Percentiles rank a stretch among this genome's conserved stretches.
Evolutionary conservation across 176 grass and related monocot species (phyloP).

Genomic region (Carex littledalei): DNA sequence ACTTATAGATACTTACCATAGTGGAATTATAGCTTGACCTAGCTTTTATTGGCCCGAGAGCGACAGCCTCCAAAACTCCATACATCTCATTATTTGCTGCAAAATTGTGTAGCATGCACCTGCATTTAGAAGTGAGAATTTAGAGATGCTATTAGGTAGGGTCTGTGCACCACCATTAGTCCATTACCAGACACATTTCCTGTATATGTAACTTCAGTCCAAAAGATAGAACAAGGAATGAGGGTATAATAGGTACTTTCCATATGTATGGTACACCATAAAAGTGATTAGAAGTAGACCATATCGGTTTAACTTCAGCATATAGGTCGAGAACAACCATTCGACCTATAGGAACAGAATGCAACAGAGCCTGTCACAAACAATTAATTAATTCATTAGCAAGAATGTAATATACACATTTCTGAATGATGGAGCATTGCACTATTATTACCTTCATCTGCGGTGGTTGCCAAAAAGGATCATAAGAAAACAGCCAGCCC

Average conservation of each 20-base stretch:
- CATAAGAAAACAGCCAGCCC: constrained; percentile 92
- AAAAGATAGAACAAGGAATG: constrained; percentile 13
- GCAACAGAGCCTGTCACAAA: constrained; percentile 51
- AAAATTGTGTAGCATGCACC: constrained; percentile 97
- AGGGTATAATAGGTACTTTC: constrained; percentile 39
- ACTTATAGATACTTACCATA: constrained; percentile 42
- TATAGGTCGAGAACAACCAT: constrained; percentile 95
- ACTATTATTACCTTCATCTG: constrained; percentile 67
- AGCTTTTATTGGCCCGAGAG: constrained; percentile 76
- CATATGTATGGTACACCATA: constrained; percentile 95
- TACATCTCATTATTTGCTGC: constrained; percentile 93
- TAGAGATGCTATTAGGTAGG: background rate
- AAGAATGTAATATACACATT: background rate
- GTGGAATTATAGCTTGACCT: constrained; percentile 71
- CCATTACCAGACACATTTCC: background rate
- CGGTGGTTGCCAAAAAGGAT: constrained; percentile 83
- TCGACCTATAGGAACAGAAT: constrained; percentile 78
- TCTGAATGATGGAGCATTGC: background rate
- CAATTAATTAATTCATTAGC: background rate
- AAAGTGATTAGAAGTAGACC: constrained; percentile 71
- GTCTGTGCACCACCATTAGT: background rate
- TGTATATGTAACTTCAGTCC: background rate
- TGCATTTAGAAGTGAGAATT: constrained; percentile 24
- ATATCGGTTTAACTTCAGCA: constrained; percentile 90
- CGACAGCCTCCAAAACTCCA: constrained; percentile 62